Percentiles rank a stretch among this genome's conserved stretches.
phyloP scores from a whole-genome alignment of 192 early-diverging fungal genomes.

The Coemansia sp. region DNA sequence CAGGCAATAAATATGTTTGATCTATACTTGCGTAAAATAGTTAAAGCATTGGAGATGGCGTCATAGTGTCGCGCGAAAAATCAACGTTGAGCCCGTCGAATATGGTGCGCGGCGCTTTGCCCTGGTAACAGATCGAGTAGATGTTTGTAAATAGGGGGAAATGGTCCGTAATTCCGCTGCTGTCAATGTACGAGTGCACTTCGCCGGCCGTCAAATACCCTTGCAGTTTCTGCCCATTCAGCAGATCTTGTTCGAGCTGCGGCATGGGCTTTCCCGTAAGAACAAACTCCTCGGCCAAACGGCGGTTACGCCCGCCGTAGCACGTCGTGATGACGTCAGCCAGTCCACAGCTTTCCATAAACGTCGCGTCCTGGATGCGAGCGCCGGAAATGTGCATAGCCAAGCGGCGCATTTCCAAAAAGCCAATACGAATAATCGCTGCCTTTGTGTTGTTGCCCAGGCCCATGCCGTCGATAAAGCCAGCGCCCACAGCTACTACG shows the following conservation, averaged over 20 bases:
- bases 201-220: constrained; percentile 90
- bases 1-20: constrained; percentile 5
- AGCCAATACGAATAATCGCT: constrained; percentile 92
- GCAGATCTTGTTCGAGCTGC: constrained; percentile 84
- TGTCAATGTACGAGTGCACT: constrained; percentile 75
- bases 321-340: constrained; percentile 97
- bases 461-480: constrained; percentile 90
- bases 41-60: constrained; percentile 13
- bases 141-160: constrained; percentile 94
- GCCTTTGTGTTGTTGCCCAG: constrained; percentile 97
- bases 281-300: constrained; percentile 88
- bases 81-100: constrained; percentile 53
- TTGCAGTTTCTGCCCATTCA: constrained; percentile 98
- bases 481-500: constrained; percentile 95
- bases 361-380: constrained; percentile 88
- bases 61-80: constrained; percentile 43
- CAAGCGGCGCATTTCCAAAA: constrained; percentile 95
- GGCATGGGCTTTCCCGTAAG: constrained; percentile 91
- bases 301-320: constrained; percentile 94
- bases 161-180: constrained; percentile 61
- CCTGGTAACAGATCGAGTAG: constrained; percentile 89
- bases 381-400: constrained; percentile 75
- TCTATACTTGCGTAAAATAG: background rate
- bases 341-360: constrained; percentile 95
- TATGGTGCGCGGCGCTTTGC: constrained; percentile 66